These are phyloP conservation scores for Grosmannia clavigera DNA, from an alignment of 2,329 filamentous ascomycete species.

Conservation along the genomic window DNA sequence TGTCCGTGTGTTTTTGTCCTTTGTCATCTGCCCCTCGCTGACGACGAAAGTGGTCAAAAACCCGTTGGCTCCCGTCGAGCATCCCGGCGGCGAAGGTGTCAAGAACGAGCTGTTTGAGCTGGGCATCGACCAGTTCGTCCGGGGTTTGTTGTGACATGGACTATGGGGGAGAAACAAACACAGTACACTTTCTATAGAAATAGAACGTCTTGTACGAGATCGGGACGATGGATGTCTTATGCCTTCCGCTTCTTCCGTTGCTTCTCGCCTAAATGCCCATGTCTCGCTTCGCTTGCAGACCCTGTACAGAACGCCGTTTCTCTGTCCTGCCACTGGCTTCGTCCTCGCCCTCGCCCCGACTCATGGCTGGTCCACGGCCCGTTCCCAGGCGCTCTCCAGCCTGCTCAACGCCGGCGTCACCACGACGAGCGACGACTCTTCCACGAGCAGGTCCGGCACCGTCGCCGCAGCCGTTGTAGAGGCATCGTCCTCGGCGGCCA, in stretches of 20 bases:
- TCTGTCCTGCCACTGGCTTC: no score
- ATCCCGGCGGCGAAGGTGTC: slow-evolving; percentile 56
- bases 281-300: background rate
- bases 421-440: slow-evolving; percentile 39
- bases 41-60: slow-evolving; percentile 51
- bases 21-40: background rate
- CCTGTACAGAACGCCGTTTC: background rate
- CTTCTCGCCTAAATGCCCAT: background rate
- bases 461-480: background rate
- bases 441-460: slow-evolving; percentile 14
- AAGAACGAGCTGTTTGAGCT: slow-evolving; percentile 60
- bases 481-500: slow-evolving; percentile 6
- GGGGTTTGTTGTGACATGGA: slow-evolving; percentile 42
- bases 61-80: slow-evolving; percentile 54
- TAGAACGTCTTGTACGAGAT: background rate
- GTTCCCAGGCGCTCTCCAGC: slow-evolving; percentile 60
- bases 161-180: background rate
- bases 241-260: background rate
- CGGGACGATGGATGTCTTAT: background rate
- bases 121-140: slow-evolving; percentile 65
- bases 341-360: background rate
- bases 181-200: background rate
- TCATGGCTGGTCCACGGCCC: slow-evolving; percentile 35
- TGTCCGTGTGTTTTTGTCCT: background rate
- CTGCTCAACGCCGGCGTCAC: slow-evolving; percentile 32